Percentiles rank a stretch among this genome's conserved stretches.
Evolutionary conservation across 352 stramenopile genomes (phyloP).

Genomic region (Globisporangium camurandrum): DNA sequence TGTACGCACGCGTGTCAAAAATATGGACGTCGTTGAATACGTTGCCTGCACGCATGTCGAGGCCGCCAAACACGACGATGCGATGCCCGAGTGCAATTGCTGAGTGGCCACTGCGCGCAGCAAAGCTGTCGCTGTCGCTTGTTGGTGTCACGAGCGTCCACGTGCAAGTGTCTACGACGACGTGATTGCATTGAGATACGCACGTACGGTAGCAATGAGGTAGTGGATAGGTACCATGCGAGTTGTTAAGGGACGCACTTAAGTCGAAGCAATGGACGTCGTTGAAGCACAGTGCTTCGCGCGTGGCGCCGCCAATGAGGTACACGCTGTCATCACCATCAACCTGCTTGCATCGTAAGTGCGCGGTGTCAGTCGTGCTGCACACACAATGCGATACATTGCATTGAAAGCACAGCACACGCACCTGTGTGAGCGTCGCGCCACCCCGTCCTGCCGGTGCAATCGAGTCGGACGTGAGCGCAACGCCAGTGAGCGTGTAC

Average conservation of each 20-base stretch:
- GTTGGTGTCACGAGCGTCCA: constrained; percentile 20
- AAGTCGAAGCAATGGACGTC: constrained; percentile 53
- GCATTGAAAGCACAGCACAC: neutral
- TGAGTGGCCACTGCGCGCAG: constrained; percentile 58
- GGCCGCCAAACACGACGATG: constrained; percentile 55
- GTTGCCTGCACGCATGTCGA: constrained; percentile 27
- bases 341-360: constrained; percentile 7
- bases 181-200: neutral
- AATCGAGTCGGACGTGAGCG: constrained; percentile 4
- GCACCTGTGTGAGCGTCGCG: constrained; percentile 44
- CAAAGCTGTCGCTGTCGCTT: constrained; percentile 13
- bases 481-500: constrained; percentile 3
- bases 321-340: constrained; percentile 26
- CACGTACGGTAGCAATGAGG: neutral
- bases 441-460: constrained; percentile 28
- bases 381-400: neutral
- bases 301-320: constrained; percentile 53
- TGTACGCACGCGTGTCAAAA: constrained; percentile 31
- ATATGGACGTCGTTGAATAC: constrained; percentile 56
- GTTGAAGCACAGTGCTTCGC: constrained; percentile 40
- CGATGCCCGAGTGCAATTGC: constrained; percentile 29
- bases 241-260: constrained; percentile 14
- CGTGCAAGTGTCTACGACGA: constrained; percentile 9
- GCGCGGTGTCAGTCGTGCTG: neutral
- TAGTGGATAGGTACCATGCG: neutral